A percentile compares a stretch with the other conserved stretches of the same genome.
Conservation (phyloP, 2,329 filamentous ascomycete species). For the Xylariaceae sp. region DNA sequence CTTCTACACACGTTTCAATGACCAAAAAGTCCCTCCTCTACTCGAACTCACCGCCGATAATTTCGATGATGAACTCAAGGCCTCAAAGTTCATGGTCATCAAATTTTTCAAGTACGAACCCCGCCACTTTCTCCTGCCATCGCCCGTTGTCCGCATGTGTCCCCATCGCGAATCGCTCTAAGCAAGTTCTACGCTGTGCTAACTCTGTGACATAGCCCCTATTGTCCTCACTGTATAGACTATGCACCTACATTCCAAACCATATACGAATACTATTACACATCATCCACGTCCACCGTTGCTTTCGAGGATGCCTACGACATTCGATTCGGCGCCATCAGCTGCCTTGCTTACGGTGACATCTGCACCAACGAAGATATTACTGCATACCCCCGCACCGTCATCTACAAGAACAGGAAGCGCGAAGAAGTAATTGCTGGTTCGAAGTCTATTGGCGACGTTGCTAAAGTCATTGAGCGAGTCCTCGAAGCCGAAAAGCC, state of each 20-base stretch:
- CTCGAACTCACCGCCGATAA: slow-evolving; percentile 55
- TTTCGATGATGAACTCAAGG: slow-evolving; percentile 53
- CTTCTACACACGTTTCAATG: slow-evolving; percentile 60
- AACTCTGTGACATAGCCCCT: slow-evolving; percentile 44
- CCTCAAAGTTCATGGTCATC: slow-evolving; percentile 50
- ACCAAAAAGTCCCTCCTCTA: slow-evolving; percentile 61
- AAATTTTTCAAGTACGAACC: slow-evolving; percentile 63
- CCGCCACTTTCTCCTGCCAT: not conserved
- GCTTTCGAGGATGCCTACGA: slow-evolving; percentile 78
- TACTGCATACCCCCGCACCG: slow-evolving; percentile 68
- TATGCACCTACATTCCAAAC: slow-evolving; percentile 88
- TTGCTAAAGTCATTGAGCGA: slow-evolving; percentile 71
- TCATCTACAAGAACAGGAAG: slow-evolving; percentile 76
- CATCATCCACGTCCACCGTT: slow-evolving; percentile 60
- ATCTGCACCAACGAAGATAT: slow-evolving; percentile 68
- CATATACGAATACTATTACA: slow-evolving; percentile 91
- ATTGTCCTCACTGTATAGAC: slow-evolving; percentile 68
- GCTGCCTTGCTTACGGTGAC: slow-evolving; percentile 81
- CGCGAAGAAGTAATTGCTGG: slow-evolving; percentile 61
- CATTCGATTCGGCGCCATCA: slow-evolving; percentile 80
- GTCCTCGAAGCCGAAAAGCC: slow-evolving; percentile 74
- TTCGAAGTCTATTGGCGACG: slow-evolving; percentile 58
- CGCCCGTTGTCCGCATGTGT: not conserved
- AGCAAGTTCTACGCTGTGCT: not conserved
- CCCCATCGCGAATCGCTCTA: not conserved